Base-by-base conservation (phyloP, 2,329 filamentous ascomycete genomes). In the Pochonia chlamydosporia region DNA sequence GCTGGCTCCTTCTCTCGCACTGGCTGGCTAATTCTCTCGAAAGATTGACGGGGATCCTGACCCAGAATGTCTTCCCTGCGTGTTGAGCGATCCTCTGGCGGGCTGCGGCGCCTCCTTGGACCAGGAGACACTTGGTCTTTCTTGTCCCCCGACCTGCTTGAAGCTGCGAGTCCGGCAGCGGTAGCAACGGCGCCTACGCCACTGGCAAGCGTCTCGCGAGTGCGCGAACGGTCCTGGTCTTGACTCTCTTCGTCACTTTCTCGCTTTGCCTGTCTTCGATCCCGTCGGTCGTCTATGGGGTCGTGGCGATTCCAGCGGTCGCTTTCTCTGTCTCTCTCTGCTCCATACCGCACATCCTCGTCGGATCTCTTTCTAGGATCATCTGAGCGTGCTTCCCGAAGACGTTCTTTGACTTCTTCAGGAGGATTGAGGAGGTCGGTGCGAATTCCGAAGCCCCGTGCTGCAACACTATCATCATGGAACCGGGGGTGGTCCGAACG, bases 401-500 rank as follows among this genome's bases (percentile, higher is more conserved):
- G 63, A 5, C 62, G 65, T 7, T 73, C 63, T n/a, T 65, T 68
- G 20, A 67, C 63, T 21, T 76, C 73, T 16, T 74, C 71, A 30
- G 64, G 61, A 20, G 67, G 63, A 56, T 49, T 62, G 46, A 43
- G 54, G 20, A 60, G 54, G 24, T 67, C 71, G 8, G 72, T 69
- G 20, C 75, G 73, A 48, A 79, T 70, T 21, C 76, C 76, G 51
- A 78, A 79, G 1, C 76, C 77, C 33, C 77, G 75, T 10, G 63
- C 49, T 3, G 64, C 49, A 13, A 78, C 64, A 31, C 63, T 65
- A 1, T 78, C 73, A 43, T 79, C 75, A 18, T 68, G 70, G 52
- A 72, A 75, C 25, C 63, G 61, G 3, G 57, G 49, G 6, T 58
- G 49, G 14, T 66, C 60, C 37, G 61, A 54, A 7, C 55, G 48